Base-by-base conservation (phyloP, 129 eudicot genomes). In the Rutidosis leptorrhynchoides region DNA sequence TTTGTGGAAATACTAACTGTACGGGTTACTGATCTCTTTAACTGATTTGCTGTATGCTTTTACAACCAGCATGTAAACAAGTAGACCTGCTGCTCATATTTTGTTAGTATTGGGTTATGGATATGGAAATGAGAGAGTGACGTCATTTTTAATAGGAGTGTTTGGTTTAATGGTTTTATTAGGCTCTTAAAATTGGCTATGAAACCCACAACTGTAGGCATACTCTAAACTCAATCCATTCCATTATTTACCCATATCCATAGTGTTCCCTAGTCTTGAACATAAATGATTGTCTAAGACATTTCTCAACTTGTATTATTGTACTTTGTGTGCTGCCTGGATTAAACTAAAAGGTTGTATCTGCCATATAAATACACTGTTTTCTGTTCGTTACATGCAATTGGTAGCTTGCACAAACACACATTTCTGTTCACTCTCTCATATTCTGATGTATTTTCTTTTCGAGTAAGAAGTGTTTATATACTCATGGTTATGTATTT, bases 401-500 rank as follows among this genome's bases (percentile, higher is more conserved):
- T 10, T 10, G 59, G 59, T 66, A 49, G 60, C 20, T 66, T 5
- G 14, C 27, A 17, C 28, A 22, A 32, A 49, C 45, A 7, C 19
- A 28, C 56, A 58, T 30, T 46, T 64, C 35, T 45, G 35, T 5
- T 62, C 51, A 60, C 69, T 21, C 24, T 49, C 49, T 11, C 11
- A 51, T 25, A n/a, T 20, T 58, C 22, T 11, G 48, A 56, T 70
- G 58, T 17, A 21, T 52, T 9, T 17, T 73, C 56, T 62, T 11
- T 62, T 10, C 15, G 9, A 64, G 76, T 56, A 65, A 58, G 32
- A 58, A 54, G 49, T 56, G 45, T 7, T 46, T 6, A 48, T 49
- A 29, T 67, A 30, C 53, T 48, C 17, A 56, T 62, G 64, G 10
- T 62, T 55, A 58, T 57, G 65, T 57, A 22, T 70, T 78, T 69